Evolutionary conservation across 2,329 filamentous ascomycete species (phyloP), one percentile per base, ranked within the genome.

Genomic region (Emergomyces orientalis): DNA sequence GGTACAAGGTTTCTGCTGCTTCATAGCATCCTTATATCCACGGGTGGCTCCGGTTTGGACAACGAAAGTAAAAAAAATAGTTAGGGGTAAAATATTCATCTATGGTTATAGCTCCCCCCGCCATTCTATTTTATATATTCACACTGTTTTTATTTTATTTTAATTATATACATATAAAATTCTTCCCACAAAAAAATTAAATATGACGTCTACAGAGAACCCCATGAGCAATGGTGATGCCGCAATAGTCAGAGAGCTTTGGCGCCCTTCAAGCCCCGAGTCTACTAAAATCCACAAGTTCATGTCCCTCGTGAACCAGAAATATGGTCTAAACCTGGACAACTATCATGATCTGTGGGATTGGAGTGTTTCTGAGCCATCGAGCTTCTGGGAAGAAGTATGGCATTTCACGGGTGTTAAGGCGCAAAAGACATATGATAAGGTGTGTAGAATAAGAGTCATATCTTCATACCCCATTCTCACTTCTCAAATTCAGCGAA

Each of bases 341-440:
- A 84, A 81, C 65, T 96, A 96, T 71, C 77, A 86, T 25, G 85
- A 85, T n/a, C 82, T 97, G 9, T 89, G 93, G 77, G 78, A 83
- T 72, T 97, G 93, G 93, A 96, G 91, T 67, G 82, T 94, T 66
- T 83, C 88, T 8, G 81, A 93, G 68, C 82, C 91, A 8, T 82
- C 86, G 30, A 78, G 82, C 1, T 96, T 97, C 74, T 97, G 93
- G 93, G 86, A 83, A 59, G 87, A 91, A 62, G 83, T 91, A 11
- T 97, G 92, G 92, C 80, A 89, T 51, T 92, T 88, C 75, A 89
- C 89, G 2, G 88, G 88, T 52, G 82, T 97, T 68, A 86, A 81
- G 66, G 85, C 89, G 5, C 88, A 88, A 30, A 80, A 79, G 69
- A 75, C 79, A 8, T 92, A 78, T 66, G 65, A 73, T 13, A 70